phyloP scores from a whole-genome alignment of 768 basidiomycete species.

The Suillus clintonianus region DNA sequence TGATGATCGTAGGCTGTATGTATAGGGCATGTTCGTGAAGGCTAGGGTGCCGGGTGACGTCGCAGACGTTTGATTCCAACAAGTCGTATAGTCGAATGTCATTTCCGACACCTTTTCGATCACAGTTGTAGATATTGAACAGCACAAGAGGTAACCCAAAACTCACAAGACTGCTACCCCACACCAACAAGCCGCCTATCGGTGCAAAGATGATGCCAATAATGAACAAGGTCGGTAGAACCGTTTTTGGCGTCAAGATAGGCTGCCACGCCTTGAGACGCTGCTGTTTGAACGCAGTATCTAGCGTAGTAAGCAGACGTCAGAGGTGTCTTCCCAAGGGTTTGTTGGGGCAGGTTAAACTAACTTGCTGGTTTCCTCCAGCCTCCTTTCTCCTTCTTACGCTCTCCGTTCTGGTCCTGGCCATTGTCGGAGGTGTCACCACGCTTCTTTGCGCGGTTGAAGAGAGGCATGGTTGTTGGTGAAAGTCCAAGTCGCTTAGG shows the following conservation, averaged over 20 bases:
- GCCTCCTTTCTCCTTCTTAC: slow-evolving; percentile 81
- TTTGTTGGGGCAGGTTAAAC: slow-evolving; percentile 23
- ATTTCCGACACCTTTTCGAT: slow-evolving; percentile 79
- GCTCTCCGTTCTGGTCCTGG: slow-evolving; percentile 46
- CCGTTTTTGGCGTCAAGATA: slow-evolving; percentile 96
- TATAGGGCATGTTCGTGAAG: slow-evolving; percentile 61
- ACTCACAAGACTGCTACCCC: slow-evolving; percentile 76
- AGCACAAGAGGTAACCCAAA: slow-evolving; percentile 14
- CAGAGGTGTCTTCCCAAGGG: slow-evolving; percentile 16
- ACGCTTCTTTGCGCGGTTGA: slow-evolving; percentile 51
- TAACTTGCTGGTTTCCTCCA: slow-evolving; percentile 85
- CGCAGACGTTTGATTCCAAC: slow-evolving; percentile 61
- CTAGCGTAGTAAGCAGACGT: slow-evolving; percentile 39
- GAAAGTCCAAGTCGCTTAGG: slow-evolving; percentile 14
- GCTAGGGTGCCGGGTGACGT: slow-evolving; percentile 31
- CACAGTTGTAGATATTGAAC: slow-evolving; percentile 1
- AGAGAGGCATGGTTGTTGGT: slow-evolving; percentile 50
- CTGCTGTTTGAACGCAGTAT: slow-evolving; percentile 99
- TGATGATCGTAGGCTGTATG: slow-evolving; percentile 65
- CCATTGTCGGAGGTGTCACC: slow-evolving; percentile 35
- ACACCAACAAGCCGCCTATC: slow-evolving; percentile 92
- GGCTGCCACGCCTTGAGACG: slow-evolving; percentile 99
- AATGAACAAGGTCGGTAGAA: slow-evolving; percentile 94
- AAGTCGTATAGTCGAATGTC: slow-evolving; percentile 92
- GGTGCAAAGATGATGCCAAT: slow-evolving; percentile 94